Conservation (phyloP, 2,329 filamentous ascomycete genomes). For the Pseudonectria buxi region DNA sequence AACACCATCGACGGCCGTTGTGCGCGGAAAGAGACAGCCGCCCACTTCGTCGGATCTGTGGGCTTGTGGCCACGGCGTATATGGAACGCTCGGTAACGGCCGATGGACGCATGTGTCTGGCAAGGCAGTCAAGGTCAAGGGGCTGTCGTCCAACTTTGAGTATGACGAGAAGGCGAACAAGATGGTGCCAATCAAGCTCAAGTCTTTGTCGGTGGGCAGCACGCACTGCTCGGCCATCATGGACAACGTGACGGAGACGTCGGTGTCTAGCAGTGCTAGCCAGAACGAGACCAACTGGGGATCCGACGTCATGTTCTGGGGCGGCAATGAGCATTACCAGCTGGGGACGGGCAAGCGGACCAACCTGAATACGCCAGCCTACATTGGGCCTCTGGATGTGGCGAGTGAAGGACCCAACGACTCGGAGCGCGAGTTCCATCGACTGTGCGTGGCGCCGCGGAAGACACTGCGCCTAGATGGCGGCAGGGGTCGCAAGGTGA, state of each 20-base stretch:
- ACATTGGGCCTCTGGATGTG: constrained; percentile 70
- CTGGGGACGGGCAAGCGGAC: constrained; percentile 84
- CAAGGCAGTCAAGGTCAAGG: constrained; percentile 71
- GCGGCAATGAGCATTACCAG: constrained; percentile 90
- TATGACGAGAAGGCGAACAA: constrained; percentile 68
- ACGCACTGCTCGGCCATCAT: constrained; percentile 80
- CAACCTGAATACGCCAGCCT: constrained; percentile 67
- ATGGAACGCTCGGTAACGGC: constrained; percentile 75
- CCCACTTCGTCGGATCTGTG: constrained; percentile 58
- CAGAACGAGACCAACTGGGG: constrained; percentile 80
- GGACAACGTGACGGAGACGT: constrained; percentile 68
- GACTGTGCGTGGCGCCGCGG: constrained; percentile 74
- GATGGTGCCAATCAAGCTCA: constrained; percentile 70
- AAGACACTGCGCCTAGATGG: constrained; percentile 58
- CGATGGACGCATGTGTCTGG: constrained; percentile 83
- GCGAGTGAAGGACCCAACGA: constrained; percentile 52
- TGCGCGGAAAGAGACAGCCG: constrained; percentile 28
- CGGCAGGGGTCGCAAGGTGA: constrained; percentile 60
- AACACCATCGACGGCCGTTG: constrained; percentile 29
- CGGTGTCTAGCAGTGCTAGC: constrained; percentile 41
- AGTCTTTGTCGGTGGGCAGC: constrained; percentile 65
- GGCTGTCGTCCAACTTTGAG: constrained; percentile 76
- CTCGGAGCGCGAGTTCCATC: constrained; percentile 56
- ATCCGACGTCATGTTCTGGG: constrained; percentile 86
- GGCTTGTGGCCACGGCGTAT: constrained; percentile 80